These are phyloP conservation scores for Talinum fruticosum DNA, from an alignment of 148 eudicot genomes.

Conservation along the genomic window DNA sequence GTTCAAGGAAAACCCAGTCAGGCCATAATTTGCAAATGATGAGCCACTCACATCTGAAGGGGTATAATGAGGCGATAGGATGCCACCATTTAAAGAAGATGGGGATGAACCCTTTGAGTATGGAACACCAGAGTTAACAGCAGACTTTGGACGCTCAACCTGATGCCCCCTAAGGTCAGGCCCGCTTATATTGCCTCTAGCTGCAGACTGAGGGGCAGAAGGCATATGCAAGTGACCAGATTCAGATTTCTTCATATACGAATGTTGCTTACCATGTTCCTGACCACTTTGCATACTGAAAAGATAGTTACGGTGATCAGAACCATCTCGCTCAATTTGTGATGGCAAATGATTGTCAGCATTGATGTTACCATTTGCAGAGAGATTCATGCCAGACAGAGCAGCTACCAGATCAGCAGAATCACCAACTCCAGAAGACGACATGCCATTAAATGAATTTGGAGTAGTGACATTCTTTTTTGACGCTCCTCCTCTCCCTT, in stretches of 20 bases:
- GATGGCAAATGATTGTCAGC: conserved; percentile 47
- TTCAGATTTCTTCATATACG: conserved; percentile 49
- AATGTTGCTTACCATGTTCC: conserved; percentile 49
- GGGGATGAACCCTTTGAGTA: conserved; percentile 53
- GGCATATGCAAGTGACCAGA: conserved; percentile 45
- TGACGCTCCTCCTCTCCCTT: conserved; percentile 56
- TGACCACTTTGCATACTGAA: conserved; percentile 51
- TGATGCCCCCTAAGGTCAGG: conserved; percentile 48
- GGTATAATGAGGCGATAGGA: conserved; percentile 53
- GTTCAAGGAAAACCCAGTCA: conserved; percentile 65
- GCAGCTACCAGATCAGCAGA: conserved; percentile 65
- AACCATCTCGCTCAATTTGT: conserved; percentile 43
- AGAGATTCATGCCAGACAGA: conserved; percentile 77
- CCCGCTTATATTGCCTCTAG: conserved; percentile 38
- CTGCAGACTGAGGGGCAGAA: conserved; percentile 29
- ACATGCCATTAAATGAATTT: conserved; percentile 51
- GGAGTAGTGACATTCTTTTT: conserved; percentile 56
- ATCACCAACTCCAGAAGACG: conserved; percentile 45
- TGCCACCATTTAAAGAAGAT: conserved; percentile 42
- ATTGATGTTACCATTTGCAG: conserved; percentile 50
- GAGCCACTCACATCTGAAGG: conserved; percentile 55
- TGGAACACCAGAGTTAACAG: conserved; percentile 40
- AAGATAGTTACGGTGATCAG: conserved; percentile 49
- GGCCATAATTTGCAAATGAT: conserved; percentile 56
- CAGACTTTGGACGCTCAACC: conserved; percentile 42